A percentile compares a stretch with the other conserved stretches of the same genome.
Conservation (phyloP, 2,329 filamentous ascomycete species). For the Bipolaris sorokiniana region DNA sequence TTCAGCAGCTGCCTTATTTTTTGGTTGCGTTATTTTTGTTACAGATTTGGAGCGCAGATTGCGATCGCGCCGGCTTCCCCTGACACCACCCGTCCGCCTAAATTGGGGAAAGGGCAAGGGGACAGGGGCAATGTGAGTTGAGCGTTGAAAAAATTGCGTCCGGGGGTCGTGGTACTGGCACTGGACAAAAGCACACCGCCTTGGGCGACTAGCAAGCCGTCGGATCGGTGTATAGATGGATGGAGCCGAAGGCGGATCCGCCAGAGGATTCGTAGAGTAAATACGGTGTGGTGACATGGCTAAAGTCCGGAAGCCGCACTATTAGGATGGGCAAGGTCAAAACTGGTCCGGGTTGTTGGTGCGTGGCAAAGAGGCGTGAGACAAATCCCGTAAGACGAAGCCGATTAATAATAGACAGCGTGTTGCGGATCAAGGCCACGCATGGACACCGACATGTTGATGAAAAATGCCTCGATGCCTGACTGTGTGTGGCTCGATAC, state of each 20-base stretch:
- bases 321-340: constrained; percentile 2
- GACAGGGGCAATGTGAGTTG: not conserved
- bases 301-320: constrained; percentile 9
- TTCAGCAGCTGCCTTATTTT: not conserved
- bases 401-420: constrained; percentile 26
- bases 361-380: constrained; percentile 11
- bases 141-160: constrained; percentile 15
- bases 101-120: constrained; percentile 11
- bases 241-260: constrained; percentile 16
- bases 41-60: constrained; percentile 9
- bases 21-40: constrained; percentile 6
- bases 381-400: constrained; percentile 16
- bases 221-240: constrained; percentile 7
- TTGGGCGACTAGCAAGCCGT: constrained; percentile 8
- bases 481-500: constrained; percentile 14
- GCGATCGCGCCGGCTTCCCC: constrained; percentile 8
- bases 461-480: constrained; percentile 28
- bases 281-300: constrained; percentile 8
- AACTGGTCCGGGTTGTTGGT: constrained; percentile 4
- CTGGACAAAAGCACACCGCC: constrained; percentile 13
- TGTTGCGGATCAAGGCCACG: constrained; percentile 17
- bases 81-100: constrained; percentile 13
- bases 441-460: constrained; percentile 12
- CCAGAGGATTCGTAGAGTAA: not conserved
- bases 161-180: constrained; percentile 7